phyloP scores from a whole-genome alignment of 148 eudicot genomes.

The Amaranthus palmeri region DNA sequence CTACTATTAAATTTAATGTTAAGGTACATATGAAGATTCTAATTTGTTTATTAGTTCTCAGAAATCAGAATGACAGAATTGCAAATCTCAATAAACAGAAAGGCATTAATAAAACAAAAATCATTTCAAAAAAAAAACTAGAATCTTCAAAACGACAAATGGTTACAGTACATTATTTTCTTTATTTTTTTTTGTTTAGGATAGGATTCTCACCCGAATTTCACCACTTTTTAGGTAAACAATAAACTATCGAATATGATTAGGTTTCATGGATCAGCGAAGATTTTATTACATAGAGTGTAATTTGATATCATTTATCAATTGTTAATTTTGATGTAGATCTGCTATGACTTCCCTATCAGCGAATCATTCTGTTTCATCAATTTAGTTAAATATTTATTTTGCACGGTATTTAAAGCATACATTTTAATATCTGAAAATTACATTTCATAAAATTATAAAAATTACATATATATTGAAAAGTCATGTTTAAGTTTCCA shows the following conservation, averaged over 20 bases:
- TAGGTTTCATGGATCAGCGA: neutral
- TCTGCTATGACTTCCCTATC: too few species aligned
- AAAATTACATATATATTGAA: neutral
- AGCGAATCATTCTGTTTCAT: too few species aligned
- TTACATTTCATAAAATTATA: too few species aligned
- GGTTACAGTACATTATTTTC: neutral
- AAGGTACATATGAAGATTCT: slow-evolving; percentile 7
- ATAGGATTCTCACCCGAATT: neutral
- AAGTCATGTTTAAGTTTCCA: too few species aligned
- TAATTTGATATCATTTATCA: too few species aligned
- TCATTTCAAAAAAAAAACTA: neutral
- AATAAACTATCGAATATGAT: neutral
- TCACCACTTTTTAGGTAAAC: neutral
- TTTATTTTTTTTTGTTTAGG: neutral
- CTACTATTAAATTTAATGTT: neutral
- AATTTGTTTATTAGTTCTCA: slow-evolving; percentile 3
- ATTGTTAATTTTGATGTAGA: too few species aligned
- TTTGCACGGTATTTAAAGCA: too few species aligned
- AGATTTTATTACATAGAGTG: too few species aligned
- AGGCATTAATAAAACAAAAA: neutral
- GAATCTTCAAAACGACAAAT: neutral
- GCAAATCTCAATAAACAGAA: slow-evolving; percentile 7
- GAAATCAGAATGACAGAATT: neutral
- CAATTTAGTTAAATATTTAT: too few species aligned
- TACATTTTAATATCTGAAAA: too few species aligned